Evolutionary conservation across 345 rosid genomes (phyloP).

Genomic region (Acer yangbiense): DNA sequence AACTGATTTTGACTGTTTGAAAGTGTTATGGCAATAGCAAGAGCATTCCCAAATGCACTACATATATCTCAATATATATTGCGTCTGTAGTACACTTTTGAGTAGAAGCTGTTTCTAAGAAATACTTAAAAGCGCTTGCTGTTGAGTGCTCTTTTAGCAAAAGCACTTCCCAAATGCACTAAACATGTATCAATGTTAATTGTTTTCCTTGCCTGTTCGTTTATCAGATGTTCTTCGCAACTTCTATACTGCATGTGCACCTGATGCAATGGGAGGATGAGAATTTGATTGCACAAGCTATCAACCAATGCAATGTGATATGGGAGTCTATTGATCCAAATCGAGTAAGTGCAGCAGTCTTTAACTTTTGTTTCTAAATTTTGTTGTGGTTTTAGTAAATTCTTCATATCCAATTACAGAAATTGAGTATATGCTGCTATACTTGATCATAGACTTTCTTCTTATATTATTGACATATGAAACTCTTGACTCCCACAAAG

Average conservation of each 20-base stretch:
- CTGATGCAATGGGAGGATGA: slow-evolving; percentile 92
- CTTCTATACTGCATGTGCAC: slow-evolving; percentile 83
- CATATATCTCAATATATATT: neutral
- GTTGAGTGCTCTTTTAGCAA: neutral
- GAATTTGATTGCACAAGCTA: slow-evolving; percentile 64
- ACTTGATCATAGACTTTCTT: neutral
- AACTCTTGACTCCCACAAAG: slow-evolving; percentile 30
- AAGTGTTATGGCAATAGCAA: neutral
- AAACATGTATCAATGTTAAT: neutral
- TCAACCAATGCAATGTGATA: slow-evolving; percentile 63
- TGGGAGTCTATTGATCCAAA: slow-evolving; percentile 73
- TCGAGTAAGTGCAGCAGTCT: slow-evolving; percentile 47
- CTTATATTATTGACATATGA: slow-evolving; percentile 10
- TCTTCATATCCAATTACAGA: neutral
- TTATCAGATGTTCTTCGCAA: slow-evolving; percentile 84
- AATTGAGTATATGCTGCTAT: neutral
- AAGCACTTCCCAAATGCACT: too few relatives aligned
- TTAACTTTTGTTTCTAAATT: neutral
- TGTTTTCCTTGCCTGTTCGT: neutral
- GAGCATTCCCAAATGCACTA: neutral
- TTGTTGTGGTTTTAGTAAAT: neutral
- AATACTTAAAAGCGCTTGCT: neutral
- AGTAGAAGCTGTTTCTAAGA: neutral
- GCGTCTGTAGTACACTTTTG: neutral
- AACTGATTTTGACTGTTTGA: neutral